Conservation (phyloP, 2,329 filamentous ascomycete genomes). For the Penicillium brevicompactum region DNA sequence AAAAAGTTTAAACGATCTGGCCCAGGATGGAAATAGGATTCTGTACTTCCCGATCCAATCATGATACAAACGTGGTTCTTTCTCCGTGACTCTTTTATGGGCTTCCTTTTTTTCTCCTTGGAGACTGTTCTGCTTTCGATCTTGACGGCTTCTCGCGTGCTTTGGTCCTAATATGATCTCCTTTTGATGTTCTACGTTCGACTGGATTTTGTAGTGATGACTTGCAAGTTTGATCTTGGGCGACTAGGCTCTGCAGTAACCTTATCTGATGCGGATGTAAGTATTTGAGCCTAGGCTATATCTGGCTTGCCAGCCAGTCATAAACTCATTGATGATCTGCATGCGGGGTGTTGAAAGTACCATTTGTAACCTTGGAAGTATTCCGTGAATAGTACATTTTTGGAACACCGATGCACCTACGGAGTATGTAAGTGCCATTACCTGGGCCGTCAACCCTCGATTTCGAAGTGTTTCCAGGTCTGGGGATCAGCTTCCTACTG, state of each 20-base stretch:
- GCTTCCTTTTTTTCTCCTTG: constrained; percentile 1
- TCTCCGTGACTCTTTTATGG: constrained; percentile 17
- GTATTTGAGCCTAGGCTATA: neutral
- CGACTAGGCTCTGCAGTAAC: neutral
- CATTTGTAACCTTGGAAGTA: neutral
- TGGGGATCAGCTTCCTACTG: no score
- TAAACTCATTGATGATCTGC: constrained; percentile 55
- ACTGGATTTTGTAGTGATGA: neutral
- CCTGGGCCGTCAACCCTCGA: no score
- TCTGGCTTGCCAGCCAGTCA: constrained; percentile 50
- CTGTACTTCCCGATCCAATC: constrained; percentile 29
- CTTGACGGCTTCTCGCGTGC: constrained; percentile 3
- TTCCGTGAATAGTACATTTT: no score
- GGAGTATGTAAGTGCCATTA: no score
- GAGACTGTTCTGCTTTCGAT: constrained; percentile 1
- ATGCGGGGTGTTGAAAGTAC: neutral
- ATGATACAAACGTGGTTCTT: constrained; percentile 31
- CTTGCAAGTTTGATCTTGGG: neutral
- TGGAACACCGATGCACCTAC: no score
- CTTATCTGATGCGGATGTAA: neutral
- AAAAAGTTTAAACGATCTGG: constrained; percentile 32
- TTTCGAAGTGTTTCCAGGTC: no score
- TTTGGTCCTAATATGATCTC: constrained; percentile 6
- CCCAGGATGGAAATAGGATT: constrained; percentile 26
- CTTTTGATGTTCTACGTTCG: neutral